Evolutionary conservation across 768 basidiomycete species (phyloP).

Genomic region (Pulveroboletus sp.): DNA sequence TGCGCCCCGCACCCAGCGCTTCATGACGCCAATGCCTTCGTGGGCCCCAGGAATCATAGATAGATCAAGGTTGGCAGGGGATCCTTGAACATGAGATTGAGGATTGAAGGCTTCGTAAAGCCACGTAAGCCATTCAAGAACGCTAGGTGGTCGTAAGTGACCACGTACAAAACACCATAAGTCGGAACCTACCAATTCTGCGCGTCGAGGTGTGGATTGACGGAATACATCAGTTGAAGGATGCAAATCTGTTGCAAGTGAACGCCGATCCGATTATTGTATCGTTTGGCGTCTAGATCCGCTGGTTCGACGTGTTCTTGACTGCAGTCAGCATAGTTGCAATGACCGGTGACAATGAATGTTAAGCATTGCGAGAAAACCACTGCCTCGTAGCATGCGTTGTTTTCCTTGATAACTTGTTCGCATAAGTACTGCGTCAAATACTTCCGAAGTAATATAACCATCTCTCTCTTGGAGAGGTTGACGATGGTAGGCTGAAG

Average conservation of each 20-base stretch:
- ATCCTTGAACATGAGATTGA: constrained; percentile 43
- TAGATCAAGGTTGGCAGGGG: constrained; percentile 33
- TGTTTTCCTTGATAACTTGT: constrained; percentile 33
- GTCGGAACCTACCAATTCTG: constrained; percentile 7
- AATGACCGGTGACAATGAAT: constrained; percentile 30
- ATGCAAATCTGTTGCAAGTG: constrained; percentile 51
- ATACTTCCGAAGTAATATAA: constrained; percentile 17
- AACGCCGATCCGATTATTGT: constrained; percentile 40
- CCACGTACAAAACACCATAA: no score
- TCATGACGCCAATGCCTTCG: constrained; percentile 35
- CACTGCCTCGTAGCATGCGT: constrained; percentile 24
- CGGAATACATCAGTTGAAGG: constrained; percentile 32
- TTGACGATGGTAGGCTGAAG: neutral
- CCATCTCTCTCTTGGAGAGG: constrained; percentile 21
- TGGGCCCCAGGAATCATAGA: constrained; percentile 38
- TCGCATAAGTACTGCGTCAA: constrained; percentile 28
- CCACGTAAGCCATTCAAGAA: constrained; percentile 32
- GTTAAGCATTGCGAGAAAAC: constrained; percentile 41
- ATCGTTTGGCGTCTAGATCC: constrained; percentile 31
- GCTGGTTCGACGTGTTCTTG: constrained; percentile 33
- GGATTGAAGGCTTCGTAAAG: constrained; percentile 52
- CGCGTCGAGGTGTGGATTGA: neutral
- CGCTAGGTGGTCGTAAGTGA: neutral
- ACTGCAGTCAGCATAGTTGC: constrained; percentile 33
- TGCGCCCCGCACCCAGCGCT: constrained; percentile 45